Evolutionary conservation across 208 protist species (phyloP).

Genomic region (Borovskyia barvae): DNA sequence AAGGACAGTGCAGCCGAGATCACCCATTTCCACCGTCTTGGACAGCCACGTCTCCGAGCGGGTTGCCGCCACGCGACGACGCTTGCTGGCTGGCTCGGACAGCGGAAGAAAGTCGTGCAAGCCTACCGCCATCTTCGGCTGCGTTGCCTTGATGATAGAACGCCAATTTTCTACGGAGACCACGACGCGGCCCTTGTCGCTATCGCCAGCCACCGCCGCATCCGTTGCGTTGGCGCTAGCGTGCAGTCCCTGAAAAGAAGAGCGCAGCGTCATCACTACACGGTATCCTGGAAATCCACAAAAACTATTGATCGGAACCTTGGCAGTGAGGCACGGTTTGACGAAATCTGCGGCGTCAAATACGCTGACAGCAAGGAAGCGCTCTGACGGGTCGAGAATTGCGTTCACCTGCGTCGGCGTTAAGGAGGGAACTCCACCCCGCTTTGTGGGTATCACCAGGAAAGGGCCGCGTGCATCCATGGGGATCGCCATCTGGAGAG

Average conservation of each 20-base stretch:
- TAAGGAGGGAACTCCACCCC: constrained; percentile 57
- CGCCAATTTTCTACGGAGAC: constrained; percentile 54
- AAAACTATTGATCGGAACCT: constrained; percentile 47
- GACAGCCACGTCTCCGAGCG: constrained; percentile 42
- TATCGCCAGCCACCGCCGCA: constrained; percentile 44
- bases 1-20: constrained; percentile 22
- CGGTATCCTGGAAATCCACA: constrained; percentile 62
- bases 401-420: constrained; percentile 58
- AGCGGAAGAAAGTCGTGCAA: constrained; percentile 60
- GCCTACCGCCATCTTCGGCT: constrained; percentile 44
- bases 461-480: constrained; percentile 32
- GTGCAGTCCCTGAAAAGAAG: constrained; percentile 64
- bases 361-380: constrained; percentile 54
- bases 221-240: constrained; percentile 51
- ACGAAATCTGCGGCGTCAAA: constrained; percentile 73
- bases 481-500: too few relatives aligned
- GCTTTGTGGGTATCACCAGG: constrained; percentile 59
- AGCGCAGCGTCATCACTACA: constrained; percentile 56
- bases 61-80: constrained; percentile 30
- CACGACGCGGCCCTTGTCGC: constrained; percentile 58
- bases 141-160: constrained; percentile 42
- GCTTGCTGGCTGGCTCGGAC: constrained; percentile 35
- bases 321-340: constrained; percentile 29
- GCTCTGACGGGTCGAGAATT: constrained; percentile 61
- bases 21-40: constrained; percentile 18